These are phyloP conservation scores for Besnoitia besnoiti DNA, from an alignment of 169 alveolate genomes.

Conservation along the genomic window DNA sequence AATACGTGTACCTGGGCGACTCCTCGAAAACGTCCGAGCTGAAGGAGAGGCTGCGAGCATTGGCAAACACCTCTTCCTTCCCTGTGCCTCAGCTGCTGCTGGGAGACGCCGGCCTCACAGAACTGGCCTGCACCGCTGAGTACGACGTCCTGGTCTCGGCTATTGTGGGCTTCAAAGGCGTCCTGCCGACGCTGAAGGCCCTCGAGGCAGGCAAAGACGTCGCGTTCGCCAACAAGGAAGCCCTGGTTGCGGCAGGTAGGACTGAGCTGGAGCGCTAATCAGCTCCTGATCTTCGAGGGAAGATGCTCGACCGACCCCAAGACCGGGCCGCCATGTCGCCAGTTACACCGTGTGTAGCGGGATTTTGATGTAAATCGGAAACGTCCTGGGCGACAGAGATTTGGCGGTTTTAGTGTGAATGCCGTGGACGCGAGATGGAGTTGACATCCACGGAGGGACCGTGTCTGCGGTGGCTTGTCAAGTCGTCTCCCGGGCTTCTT, in stretches of 20 bases:
- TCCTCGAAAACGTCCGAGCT: not conserved
- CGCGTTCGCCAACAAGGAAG: constrained; percentile 87
- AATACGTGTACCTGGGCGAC: not conserved
- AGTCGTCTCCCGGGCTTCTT: too few relatives aligned
- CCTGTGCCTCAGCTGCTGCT: constrained; percentile 13
- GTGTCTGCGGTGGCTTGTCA: too few relatives aligned
- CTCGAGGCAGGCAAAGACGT: constrained; percentile 79
- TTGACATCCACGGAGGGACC: too few relatives aligned
- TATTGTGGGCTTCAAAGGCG: constrained; percentile 86
- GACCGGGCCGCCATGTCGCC: too few relatives aligned
- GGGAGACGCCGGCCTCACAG: constrained; percentile 54
- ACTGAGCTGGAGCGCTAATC: not conserved
- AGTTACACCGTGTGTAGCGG: too few relatives aligned
- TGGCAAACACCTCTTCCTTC: not conserved
- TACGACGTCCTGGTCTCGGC: constrained; percentile 82
- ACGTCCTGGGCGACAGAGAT: too few relatives aligned
- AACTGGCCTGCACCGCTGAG: constrained; percentile 71
- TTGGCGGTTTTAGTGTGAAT: too few relatives aligned
- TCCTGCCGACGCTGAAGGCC: constrained; percentile 86
- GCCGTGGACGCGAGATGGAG: too few relatives aligned
- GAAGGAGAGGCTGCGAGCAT: not conserved
- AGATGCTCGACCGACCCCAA: not conserved
- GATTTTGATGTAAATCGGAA: too few relatives aligned
- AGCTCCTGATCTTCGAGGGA: not conserved
- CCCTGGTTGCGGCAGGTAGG: constrained; percentile 86